These are phyloP conservation scores for Terfezia boudieri DNA, from an alignment of 495 filamentous ascomycete genomes.

Conservation along the genomic window DNA sequence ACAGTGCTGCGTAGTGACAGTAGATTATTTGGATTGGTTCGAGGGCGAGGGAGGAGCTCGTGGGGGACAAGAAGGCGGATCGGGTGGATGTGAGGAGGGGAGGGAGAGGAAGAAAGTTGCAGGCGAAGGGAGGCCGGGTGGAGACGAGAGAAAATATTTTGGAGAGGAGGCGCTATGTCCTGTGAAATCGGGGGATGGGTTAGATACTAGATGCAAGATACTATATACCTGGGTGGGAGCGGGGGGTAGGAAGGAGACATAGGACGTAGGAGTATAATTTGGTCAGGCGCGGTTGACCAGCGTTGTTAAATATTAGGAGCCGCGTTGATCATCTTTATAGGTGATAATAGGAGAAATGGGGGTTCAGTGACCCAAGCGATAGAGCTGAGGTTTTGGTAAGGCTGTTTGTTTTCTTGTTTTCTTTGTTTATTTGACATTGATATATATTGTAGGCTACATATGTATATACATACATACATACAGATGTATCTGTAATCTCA, in stretches of 20 bases:
- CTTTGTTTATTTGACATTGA: no score
- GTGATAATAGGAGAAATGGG: no score
- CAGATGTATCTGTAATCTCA: no score
- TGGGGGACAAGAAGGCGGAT: conserved; percentile 27
- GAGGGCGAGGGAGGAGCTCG: conserved; percentile 45
- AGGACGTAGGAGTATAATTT: conserved; percentile 99
- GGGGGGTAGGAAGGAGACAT: conserved; percentile 12
- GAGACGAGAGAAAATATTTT: conserved; percentile 97
- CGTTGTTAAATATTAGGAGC: conserved; percentile 97
- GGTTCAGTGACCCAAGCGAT: no score
- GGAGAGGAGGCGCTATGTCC: conserved; percentile 55
- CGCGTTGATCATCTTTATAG: conserved; percentile 72
- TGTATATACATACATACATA: no score
- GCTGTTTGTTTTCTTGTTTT: no score
- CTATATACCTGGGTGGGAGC: not conserved
- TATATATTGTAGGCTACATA: no score
- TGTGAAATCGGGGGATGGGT: not conserved
- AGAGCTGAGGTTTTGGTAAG: no score
- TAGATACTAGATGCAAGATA: conserved; percentile 1
- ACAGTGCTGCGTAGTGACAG: conserved; percentile 92
- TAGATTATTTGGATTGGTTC: conserved; percentile 87
- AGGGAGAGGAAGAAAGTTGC: conserved; percentile 67
- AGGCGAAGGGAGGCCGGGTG: conserved; percentile 64
- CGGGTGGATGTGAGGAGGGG: conserved; percentile 20
- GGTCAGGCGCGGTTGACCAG: conserved; percentile 82